Conservation (phyloP, 192 early-diverging fungal genomes). For the Coemansia sp. region DNA sequence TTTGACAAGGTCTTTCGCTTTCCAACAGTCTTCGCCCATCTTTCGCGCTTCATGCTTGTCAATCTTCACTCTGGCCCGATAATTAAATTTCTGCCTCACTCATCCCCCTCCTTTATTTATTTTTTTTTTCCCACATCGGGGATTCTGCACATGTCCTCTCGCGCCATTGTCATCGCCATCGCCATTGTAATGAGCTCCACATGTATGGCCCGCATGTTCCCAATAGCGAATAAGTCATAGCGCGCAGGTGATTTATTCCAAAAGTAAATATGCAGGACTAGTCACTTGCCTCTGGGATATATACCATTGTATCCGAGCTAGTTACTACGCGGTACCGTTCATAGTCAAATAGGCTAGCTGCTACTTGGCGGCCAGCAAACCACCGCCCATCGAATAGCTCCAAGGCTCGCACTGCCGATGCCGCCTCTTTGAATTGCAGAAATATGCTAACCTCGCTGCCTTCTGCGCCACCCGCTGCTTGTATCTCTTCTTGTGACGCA, state of each 20-base stretch:
- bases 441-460: slow-evolving; percentile 71
- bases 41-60: neutral
- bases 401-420: slow-evolving; percentile 57
- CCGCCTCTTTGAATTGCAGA: slow-evolving; percentile 67
- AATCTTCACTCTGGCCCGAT: neutral
- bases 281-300: slow-evolving; percentile 28
- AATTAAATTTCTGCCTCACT: neutral
- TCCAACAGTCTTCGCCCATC: neutral
- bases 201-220: slow-evolving; percentile 6
- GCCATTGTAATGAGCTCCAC: neutral
- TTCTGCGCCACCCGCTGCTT: slow-evolving; percentile 10
- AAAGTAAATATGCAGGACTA: neutral
- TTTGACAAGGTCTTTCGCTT: neutral
- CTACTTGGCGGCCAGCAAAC: slow-evolving; percentile 80
- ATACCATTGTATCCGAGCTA: slow-evolving; percentile 56
- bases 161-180: neutral
- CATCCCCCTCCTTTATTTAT: slow-evolving; percentile 6
- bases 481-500: slow-evolving; percentile 36
- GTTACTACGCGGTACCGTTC: slow-evolving; percentile 59
- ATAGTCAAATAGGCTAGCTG: slow-evolving; percentile 64
- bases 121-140: slow-evolving; percentile 7
- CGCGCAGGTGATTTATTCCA: neutral
- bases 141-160: neutral
- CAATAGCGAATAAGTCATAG: neutral
- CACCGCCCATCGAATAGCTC: slow-evolving; percentile 76